phyloP scores from a whole-genome alignment of 371 early-diverging fungal species.

The Dinochytrium kinnereticum region DNA sequence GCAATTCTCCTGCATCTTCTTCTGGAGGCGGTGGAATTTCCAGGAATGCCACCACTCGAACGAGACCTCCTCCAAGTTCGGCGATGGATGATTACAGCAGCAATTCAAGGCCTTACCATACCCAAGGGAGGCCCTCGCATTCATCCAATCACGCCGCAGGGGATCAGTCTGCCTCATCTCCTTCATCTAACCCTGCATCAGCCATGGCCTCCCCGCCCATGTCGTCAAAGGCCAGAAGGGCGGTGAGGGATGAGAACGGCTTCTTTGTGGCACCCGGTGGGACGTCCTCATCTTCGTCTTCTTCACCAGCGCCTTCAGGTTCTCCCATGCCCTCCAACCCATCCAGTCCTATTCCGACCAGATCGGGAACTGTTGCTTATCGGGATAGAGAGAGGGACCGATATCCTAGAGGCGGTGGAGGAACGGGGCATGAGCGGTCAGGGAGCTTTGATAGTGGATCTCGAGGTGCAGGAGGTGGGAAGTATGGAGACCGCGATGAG shows the following conservation, averaged over 20 bases:
- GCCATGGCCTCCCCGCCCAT: not conserved
- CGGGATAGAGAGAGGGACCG: not conserved
- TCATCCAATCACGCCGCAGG: not conserved
- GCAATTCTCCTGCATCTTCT: too few species aligned
- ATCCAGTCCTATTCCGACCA: not conserved
- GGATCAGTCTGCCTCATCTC: not conserved
- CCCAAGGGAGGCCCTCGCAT: not conserved
- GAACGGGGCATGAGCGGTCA: not conserved
- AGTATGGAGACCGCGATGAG: too few species aligned
- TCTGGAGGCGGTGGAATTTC: too few species aligned
- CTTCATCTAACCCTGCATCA: not conserved
- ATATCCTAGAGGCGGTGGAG: not conserved
- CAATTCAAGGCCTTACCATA: conserved; percentile 6
- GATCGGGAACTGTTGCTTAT: not conserved
- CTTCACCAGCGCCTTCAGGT: not conserved
- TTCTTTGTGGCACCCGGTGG: conserved; percentile 25
- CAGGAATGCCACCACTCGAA: too few species aligned
- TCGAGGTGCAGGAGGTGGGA: too few species aligned
- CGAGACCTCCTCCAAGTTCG: too few species aligned
- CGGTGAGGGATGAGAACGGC: conserved; percentile 27
- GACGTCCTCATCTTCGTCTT: not conserved
- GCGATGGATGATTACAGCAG: conserved; percentile 1
- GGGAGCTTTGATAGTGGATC: not conserved
- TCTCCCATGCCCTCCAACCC: not conserved
- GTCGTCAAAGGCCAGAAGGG: conserved; percentile 11